Evolutionary conservation across 2,329 filamentous ascomycete genomes (phyloP), one percentile per base, ranked within the genome.

Genomic region (Diplodia scrobiculata): DNA sequence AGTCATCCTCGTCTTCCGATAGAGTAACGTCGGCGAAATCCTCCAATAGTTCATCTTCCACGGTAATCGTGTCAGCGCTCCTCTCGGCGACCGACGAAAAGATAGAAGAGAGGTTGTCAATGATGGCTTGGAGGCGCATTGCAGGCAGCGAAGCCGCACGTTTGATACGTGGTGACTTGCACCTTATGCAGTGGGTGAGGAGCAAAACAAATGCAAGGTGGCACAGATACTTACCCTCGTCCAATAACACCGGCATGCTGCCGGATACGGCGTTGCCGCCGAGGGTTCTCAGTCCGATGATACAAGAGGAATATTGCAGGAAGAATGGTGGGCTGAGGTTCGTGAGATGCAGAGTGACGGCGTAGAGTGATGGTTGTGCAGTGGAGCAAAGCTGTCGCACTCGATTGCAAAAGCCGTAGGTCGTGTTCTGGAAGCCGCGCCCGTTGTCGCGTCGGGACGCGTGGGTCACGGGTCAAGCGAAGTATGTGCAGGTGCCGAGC

Each of bases 151-250:
- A 45, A 14, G 34, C 32, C 1, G 32, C 29, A 27, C 21, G 29
- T 54, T 34, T 34, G 32, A 29, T 5, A 32, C 6, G 25, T 27
- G 27, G 13, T 55, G 19, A 19, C 52, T 55, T 25, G 29, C n/a
- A n/a, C n/a, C 29, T 54, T 21, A n/a, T 54, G 19, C n/a, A 54
- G 6, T 36, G 19, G 6, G 34, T 7, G 34, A 36, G 27, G 27
- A 48, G 25, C 25, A 60, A 60, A 60, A 60, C 55, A 60, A 60
- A 60, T 4, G 55, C 3, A 41, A 58, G 38, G 41, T 45, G 41
- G 55, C 25, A 25, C 11, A n/a, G 55, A 3, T 34, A 48, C 55
- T 48, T 48, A 48, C 41, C 41, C 21, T 60, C 55, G 55, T 47
- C 38, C 9, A 60, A 14, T 4, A 60, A 11, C 13, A 21, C 9